A percentile compares a stretch with the other conserved stretches of the same genome.
Evolutionary conservation across 1,139 yeast genomes (phyloP).

Genomic region (Scheffersomyces quercinus): DNA sequence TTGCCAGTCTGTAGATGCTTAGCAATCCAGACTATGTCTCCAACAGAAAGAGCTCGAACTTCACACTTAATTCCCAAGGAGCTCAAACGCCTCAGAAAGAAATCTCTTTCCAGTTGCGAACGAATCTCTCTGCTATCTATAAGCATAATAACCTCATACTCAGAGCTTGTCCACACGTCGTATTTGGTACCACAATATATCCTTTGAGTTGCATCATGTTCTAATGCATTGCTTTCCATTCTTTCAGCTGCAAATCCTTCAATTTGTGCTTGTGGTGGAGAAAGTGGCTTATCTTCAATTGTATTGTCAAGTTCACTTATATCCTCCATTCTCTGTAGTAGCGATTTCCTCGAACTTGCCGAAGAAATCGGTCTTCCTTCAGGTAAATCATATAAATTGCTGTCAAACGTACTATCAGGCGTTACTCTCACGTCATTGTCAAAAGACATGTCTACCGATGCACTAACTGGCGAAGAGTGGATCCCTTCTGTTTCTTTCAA

Average conservation of each 20-base stretch:
- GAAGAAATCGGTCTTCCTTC: neutral
- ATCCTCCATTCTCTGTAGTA: no score
- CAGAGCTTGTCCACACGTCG: constrained; percentile 39
- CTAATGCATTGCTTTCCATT: neutral
- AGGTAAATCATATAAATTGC: neutral
- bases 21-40: constrained; percentile 92
- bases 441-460: constrained; percentile 25
- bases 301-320: neutral
- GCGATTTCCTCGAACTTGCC: no score
- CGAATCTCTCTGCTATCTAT: constrained; percentile 82
- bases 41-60: constrained; percentile 66
- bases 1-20: constrained; percentile 55
- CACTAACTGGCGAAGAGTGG: constrained; percentile 24
- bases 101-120: constrained; percentile 62
- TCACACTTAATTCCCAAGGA: constrained; percentile 53
- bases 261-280: neutral
- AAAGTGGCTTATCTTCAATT: neutral
- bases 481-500: constrained; percentile 50
- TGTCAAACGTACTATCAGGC: constrained; percentile 16
- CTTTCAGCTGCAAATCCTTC: neutral
- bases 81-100: constrained; percentile 57
- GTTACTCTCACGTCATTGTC: constrained; percentile 36
- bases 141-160: constrained; percentile 60
- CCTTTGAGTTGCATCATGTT: constrained; percentile 26
- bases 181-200: constrained; percentile 26